Evolutionary conservation across 2,329 filamentous ascomycete species (phyloP).

Genomic region (Penicillium griseofulvum): DNA sequence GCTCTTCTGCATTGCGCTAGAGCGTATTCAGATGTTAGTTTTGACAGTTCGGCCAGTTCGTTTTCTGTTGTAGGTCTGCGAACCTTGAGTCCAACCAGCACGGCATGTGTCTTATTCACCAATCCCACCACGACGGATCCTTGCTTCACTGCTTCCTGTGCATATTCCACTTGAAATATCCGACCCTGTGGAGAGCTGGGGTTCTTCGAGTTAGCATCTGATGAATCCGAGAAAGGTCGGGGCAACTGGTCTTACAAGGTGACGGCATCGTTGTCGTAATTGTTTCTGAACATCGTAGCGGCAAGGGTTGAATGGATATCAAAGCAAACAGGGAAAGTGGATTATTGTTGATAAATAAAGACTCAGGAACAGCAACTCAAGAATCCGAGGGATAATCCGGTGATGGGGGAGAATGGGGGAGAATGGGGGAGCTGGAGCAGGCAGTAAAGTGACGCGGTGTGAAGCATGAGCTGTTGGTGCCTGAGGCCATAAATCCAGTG

Average conservation of each 20-base stretch:
- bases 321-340: constrained; percentile 3
- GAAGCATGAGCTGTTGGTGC: constrained; percentile 28
- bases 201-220: constrained; percentile 17
- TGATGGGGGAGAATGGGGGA: constrained; percentile 15
- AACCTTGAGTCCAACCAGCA: constrained; percentile 95
- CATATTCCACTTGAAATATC: constrained; percentile 99
- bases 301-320: constrained; percentile 12
- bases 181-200: constrained; percentile 92
- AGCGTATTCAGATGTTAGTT: constrained; percentile 1
- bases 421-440: constrained; percentile 28
- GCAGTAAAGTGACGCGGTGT: constrained; percentile 39
- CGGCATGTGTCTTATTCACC: constrained; percentile 96
- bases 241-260: constrained; percentile 71
- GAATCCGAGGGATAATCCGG: constrained; percentile 16
- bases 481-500: constrained; percentile 27
- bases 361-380: constrained; percentile 13
- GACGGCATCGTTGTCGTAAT: constrained; percentile 99
- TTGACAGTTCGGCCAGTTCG: neutral
- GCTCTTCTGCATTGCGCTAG: constrained; percentile 96
- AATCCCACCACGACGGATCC: constrained; percentile 96
- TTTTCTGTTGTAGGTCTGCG: constrained; percentile 12
- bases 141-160: constrained; percentile 97
- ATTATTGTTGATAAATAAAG: constrained; percentile 9
- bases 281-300: constrained; percentile 93
- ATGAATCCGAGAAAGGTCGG: constrained; percentile 14